Percentiles rank a stretch among this genome's conserved stretches.
phyloP scores from a whole-genome alignment of 2,329 filamentous ascomycete species.

The Xylariales sp. region DNA sequence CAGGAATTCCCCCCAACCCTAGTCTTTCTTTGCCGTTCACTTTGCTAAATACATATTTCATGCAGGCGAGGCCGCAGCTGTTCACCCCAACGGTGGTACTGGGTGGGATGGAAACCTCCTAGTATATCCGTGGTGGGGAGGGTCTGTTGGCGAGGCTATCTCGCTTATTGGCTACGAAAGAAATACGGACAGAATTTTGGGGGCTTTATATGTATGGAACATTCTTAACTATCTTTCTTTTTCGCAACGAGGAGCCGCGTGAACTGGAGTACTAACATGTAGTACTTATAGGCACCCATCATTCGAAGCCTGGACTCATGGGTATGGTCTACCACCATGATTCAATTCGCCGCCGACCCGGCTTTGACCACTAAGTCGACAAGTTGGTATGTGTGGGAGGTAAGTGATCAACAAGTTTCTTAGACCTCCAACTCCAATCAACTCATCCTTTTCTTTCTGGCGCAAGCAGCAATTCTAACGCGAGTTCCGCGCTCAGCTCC shows the following conservation, averaged over 20 bases:
- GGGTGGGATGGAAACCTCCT: conserved; percentile 40
- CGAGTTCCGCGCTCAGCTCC: conserved; percentile 26
- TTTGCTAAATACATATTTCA: too few relatives aligned
- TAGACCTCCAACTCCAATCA: too few relatives aligned
- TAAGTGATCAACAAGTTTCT: too few relatives aligned
- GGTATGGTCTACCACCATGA: conserved; percentile 47
- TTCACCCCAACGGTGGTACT: conserved; percentile 47
- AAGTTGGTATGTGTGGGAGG: conserved; percentile 44
- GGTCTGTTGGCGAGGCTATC: conserved; percentile 60
- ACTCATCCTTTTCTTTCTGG: too few relatives aligned
- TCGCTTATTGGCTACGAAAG: conserved; percentile 61
- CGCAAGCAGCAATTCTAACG: neutral
- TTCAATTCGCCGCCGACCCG: conserved; percentile 44
- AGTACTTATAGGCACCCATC: conserved; percentile 30
- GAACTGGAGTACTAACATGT: too few relatives aligned
- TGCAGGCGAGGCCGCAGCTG: conserved; percentile 46
- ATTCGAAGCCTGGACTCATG: conserved; percentile 46
- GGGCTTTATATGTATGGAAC: conserved; percentile 39
- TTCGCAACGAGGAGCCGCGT: too few relatives aligned
- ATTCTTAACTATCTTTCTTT: neutral
- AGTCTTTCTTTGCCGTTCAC: too few relatives aligned
- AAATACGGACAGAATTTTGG: conserved; percentile 55
- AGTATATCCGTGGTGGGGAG: conserved; percentile 53
- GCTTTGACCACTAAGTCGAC: conserved; percentile 44
- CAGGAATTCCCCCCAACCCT: too few relatives aligned